Evolutionary conservation across 768 basidiomycete species (phyloP).

Genomic region (Rhizopogon vesiculosus): DNA sequence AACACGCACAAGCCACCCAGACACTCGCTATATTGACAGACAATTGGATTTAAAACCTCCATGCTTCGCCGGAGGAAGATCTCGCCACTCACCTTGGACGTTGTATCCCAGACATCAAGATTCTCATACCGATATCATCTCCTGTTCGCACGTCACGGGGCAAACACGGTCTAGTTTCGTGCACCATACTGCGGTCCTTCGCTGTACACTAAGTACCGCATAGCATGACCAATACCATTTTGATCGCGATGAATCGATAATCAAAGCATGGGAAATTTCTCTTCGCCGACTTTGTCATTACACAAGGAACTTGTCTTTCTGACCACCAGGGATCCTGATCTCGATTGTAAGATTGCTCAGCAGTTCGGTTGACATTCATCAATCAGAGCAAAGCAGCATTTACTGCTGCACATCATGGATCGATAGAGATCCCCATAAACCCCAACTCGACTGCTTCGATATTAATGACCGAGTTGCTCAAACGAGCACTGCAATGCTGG

Average conservation of each 20-base stretch:
- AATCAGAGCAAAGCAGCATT: not conserved
- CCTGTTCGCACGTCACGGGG: not conserved
- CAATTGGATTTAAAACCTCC: not conserved
- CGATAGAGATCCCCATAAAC: not conserved
- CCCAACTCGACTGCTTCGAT: not conserved
- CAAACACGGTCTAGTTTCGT: not conserved
- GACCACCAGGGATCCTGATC: not conserved
- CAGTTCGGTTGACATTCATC: not conserved
- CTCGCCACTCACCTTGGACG: too few species aligned
- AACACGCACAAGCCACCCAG: not conserved
- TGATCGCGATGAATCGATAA: not conserved
- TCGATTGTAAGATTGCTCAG: not conserved
- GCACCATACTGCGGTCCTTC: not conserved
- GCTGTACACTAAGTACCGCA: not conserved
- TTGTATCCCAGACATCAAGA: not conserved
- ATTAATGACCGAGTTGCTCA: not conserved
- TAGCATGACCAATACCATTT: not conserved
- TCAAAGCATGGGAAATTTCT: not conserved
- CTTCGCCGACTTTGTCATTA: not conserved
- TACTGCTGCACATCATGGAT: not conserved
- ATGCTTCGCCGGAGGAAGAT: not conserved
- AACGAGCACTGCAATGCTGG: too few species aligned
- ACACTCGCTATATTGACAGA: not conserved
- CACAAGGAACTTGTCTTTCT: not conserved
- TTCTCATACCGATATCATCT: not conserved